Evolutionary conservation across 352 stramenopile species (phyloP).

Genomic region (Globisporangium viniferum): DNA sequence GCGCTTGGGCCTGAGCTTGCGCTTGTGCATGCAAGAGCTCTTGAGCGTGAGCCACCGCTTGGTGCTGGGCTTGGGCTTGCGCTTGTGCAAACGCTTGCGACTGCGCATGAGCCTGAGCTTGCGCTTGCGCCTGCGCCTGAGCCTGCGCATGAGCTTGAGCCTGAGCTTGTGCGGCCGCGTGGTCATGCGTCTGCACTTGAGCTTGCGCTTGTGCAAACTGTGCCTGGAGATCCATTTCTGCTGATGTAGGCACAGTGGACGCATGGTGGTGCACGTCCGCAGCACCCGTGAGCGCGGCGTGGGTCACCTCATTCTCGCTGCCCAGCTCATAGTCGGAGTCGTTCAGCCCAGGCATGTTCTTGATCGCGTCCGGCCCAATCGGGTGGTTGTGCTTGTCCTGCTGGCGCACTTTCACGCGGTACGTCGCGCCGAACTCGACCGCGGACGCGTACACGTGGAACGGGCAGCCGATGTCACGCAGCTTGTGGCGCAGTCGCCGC

Average conservation of each 20-base stretch:
- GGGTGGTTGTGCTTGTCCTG: slow-evolving; percentile 79
- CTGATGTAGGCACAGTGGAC: background rate
- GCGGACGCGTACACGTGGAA: slow-evolving; percentile 80
- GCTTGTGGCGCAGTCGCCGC: slow-evolving; percentile 63
- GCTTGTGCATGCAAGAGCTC: slow-evolving; percentile 30
- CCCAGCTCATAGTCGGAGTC: slow-evolving; percentile 62
- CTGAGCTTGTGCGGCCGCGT: background rate
- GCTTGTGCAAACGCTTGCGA: slow-evolving; percentile 6
- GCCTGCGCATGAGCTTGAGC: background rate
- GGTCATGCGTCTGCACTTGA: slow-evolving; percentile 4
- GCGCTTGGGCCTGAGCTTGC: slow-evolving; percentile 27
- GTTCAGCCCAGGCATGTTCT: slow-evolving; percentile 45
- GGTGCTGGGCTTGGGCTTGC: slow-evolving; percentile 24
- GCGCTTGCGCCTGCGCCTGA: background rate
- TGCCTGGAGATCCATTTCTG: slow-evolving; percentile 9
- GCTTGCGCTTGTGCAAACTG: slow-evolving; percentile 8
- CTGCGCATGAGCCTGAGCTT: slow-evolving; percentile 4
- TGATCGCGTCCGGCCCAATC: slow-evolving; percentile 64
- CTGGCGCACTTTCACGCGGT: slow-evolving; percentile 68
- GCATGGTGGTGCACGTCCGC: slow-evolving; percentile 8
- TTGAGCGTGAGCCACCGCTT: slow-evolving; percentile 31
- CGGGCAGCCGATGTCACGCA: slow-evolving; percentile 68
- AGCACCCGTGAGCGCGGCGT: slow-evolving; percentile 7
- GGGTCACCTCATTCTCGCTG: slow-evolving; percentile 12
- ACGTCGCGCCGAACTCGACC: slow-evolving; percentile 55